Evolutionary conservation across 2,329 filamentous ascomycete species (phyloP), one percentile per base, ranked within the genome.

Genomic region (Hypoxylon sp.): DNA sequence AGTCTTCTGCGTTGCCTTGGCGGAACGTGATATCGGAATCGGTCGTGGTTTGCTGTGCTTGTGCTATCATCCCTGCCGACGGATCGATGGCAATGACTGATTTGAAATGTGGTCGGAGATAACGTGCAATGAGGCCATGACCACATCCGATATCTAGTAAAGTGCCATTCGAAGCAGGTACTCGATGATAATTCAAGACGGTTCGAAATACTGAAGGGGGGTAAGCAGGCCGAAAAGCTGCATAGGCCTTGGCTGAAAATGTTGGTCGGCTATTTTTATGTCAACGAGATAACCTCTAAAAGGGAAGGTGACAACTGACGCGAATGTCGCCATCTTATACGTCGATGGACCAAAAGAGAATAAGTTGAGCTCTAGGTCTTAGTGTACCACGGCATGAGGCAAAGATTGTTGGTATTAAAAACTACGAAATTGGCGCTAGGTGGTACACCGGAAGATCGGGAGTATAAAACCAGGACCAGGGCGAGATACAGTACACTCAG

Each of bases 101-200:
- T 4, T 65, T 66, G 67, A 87, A 87, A 57, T 73, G 67, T n/a
- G 74, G 70, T 37, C 77, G 74, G 20, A 88, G 70, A 17, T 75
- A 74, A 5, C 81, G 78, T 5, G 81, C 73, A 15, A 84, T 76
- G 40, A 81, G 71, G 15, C 83, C 84, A 53, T 84, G 83, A 2
- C 84, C 84, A 59, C 81, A 84, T 37, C 85, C 84, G n/a, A 88
- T 71, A 63, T 88, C 85, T 6, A 87, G 65, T 13, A 77, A 60
- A 2, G 65, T 69, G 6, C 69, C 68, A 3, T 50, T 43, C 0
- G 62, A 19, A 1, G 62, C 64, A 52, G 62, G 71, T 13, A 55
- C 65, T 63, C 73, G 70, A 66, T 86, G 81, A 66, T 80, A 86
- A 15, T 66, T 63, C 8, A 87, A 72, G 7, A 87, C 69, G 12